Evolutionary conservation across 495 filamentous ascomycete species (phyloP).

Genomic region (Podospora anserina): DNA sequence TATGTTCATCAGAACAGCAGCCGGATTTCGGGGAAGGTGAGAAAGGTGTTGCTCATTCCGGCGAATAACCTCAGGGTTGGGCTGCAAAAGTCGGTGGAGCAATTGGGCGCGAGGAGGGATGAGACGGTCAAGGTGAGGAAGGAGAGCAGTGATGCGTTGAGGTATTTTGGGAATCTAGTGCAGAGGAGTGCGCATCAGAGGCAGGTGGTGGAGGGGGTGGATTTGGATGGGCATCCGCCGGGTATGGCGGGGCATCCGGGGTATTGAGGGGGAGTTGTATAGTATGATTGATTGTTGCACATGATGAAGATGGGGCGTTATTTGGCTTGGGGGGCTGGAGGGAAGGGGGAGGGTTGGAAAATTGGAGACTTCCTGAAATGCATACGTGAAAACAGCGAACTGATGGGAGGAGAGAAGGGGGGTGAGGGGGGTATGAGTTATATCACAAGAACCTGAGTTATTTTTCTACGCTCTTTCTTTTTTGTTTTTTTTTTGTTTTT

Average conservation of each 20-base stretch:
- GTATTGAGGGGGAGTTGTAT: background rate
- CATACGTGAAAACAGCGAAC: background rate
- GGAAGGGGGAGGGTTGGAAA: background rate
- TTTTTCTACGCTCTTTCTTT: background rate
- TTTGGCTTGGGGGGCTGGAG: constrained; percentile 1
- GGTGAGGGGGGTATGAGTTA: background rate
- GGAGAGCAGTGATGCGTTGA: constrained; percentile 72
- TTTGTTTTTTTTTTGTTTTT: background rate
- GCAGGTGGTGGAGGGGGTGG: constrained; percentile 70
- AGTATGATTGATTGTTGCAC: background rate
- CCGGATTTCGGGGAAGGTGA: constrained; percentile 77
- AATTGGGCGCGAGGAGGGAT: constrained; percentile 70
- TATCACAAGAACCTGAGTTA: background rate
- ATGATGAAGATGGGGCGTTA: background rate
- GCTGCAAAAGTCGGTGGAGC: constrained; percentile 76
- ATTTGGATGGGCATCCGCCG: constrained; percentile 69
- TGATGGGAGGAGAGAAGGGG: background rate
- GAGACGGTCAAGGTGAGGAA: constrained; percentile 72
- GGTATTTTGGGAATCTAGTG: constrained; percentile 85
- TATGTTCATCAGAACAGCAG: constrained; percentile 86
- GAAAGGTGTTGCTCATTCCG: constrained; percentile 80
- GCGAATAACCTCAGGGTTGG: constrained; percentile 75
- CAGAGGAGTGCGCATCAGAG: constrained; percentile 69
- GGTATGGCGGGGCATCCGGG: constrained; percentile 20
- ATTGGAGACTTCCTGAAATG: background rate